Evolutionary conservation across 164 flowering plant species (phyloP), one percentile per base, ranked within the genome.

Genomic region (Taxillus chinensis): DNA sequence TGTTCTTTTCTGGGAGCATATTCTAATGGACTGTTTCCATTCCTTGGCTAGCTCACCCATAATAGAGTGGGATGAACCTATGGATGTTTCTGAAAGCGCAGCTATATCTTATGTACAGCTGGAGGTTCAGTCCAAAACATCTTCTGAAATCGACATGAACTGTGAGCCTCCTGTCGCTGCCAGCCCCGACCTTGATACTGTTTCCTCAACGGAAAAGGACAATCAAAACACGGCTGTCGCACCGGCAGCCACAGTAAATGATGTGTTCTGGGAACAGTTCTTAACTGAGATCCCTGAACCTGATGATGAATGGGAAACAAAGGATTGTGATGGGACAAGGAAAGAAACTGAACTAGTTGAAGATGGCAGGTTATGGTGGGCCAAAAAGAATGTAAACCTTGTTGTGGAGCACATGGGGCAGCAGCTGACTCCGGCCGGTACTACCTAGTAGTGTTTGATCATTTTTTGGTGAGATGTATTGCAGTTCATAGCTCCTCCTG

Each of bases 231-330:
- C 70, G 8, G 9, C 70, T 12, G 40, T 58, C 51, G 74, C 38
- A 7, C 27, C 27, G 27, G 66, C 70, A 41, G 66, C 79, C 45
- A 80, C 82, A 48, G 81, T 66, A 12, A 84, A 84, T 67, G 89
- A 84, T 66, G 79, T 79, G 15, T 84, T 84, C 69, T 84, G 89
- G 86, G 82, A 80, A 59, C 89, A 84, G 65, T 80, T 84, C 63
- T 70, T 84, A 74, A 84, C 89, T 9, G 89, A 84, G 59, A 79
- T 75, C 70, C 84, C 86, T 40, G 89, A 82, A 68, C 84, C 86
- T 40, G 80, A 78, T 69, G 78, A 67, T 70, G 81, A 78, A 56
- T 75, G 73, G 8, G 78, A 72, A 62, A 75, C 78, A 58, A 80
- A 73, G 70, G 81, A 72, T 15, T n/a, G 60, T 41, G 76, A 68